Percentiles rank a stretch among this genome's conserved stretches.
These are phyloP conservation scores for Globisporangium barbulae DNA, from an alignment of 352 stramenopile species.

Conservation along the genomic window DNA sequence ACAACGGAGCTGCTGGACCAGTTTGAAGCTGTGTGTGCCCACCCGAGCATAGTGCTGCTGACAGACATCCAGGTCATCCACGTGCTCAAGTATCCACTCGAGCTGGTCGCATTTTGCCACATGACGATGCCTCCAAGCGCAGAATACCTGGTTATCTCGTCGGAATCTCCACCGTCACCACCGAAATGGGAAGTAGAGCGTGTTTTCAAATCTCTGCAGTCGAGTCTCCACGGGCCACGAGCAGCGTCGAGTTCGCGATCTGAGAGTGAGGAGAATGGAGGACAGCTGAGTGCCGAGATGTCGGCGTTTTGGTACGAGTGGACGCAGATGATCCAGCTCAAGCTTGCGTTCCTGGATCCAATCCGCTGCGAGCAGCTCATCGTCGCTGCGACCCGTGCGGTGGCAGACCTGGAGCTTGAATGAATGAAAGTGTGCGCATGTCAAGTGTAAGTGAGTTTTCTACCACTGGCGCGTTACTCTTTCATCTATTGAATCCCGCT, in stretches of 20 bases:
- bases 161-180: not conserved
- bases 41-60: slow-evolving; percentile 18
- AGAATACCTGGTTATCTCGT: not conserved
- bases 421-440: not conserved
- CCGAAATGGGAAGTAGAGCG: slow-evolving; percentile 7
- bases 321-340: slow-evolving; percentile 41
- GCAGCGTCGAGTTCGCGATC: not conserved
- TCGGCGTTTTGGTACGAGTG: slow-evolving; percentile 21
- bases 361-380: slow-evolving; percentile 23
- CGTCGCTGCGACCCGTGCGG: not conserved
- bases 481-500: not conserved
- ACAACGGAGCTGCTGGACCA: slow-evolving; percentile 21
- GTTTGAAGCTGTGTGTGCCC: slow-evolving; percentile 16
- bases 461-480: not conserved
- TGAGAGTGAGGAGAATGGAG: not conserved
- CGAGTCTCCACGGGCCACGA: slow-evolving; percentile 2
- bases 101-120: slow-evolving; percentile 37
- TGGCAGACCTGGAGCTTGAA: not conserved
- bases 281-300: not conserved
- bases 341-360: slow-evolving; percentile 40
- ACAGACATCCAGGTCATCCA: slow-evolving; percentile 22
- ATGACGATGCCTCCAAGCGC: slow-evolving; percentile 16
- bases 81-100: slow-evolving; percentile 41
- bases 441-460: not conserved
- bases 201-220: slow-evolving; percentile 5